Conservation (phyloP, 805 yeast species). For the Scheffersomyces ergatensis region DNA sequence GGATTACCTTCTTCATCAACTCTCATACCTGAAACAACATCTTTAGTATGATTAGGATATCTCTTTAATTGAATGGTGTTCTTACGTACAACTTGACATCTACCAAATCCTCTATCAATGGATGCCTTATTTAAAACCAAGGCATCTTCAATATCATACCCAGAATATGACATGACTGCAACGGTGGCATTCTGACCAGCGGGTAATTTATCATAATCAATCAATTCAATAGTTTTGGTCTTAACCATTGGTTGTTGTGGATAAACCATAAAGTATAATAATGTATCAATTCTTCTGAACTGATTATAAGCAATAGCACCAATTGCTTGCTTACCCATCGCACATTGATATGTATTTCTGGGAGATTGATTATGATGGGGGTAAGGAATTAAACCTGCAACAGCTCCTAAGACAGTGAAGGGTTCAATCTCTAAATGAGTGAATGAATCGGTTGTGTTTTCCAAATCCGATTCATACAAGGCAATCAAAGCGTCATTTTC, state of each 20-base stretch:
- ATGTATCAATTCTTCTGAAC: slow-evolving; percentile 90
- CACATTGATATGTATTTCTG: slow-evolving; percentile 89
- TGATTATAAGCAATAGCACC: slow-evolving; percentile 99
- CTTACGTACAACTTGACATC: slow-evolving; percentile 93
- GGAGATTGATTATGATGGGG: slow-evolving; percentile 94
- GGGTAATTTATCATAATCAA: slow-evolving; percentile 92
- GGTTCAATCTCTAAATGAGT: slow-evolving; percentile 97
- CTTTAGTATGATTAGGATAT: slow-evolving; percentile 92
- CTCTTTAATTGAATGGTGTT: slow-evolving; percentile 86
- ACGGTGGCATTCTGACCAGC: slow-evolving; percentile 99
- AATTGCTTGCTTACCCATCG: slow-evolving; percentile 99
- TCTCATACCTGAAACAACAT: slow-evolving; percentile 87
- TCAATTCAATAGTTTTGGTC: slow-evolving; percentile 92
- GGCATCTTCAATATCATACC: slow-evolving; percentile 99
- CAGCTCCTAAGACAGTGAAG: slow-evolving; percentile 88
- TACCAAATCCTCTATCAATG: slow-evolving; percentile 93
- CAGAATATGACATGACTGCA: slow-evolving; percentile 98
- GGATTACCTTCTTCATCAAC: slow-evolving; percentile 79
- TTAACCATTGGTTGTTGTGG: slow-evolving; percentile 99
- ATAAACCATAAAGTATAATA: slow-evolving; percentile 93
- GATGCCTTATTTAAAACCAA: slow-evolving; percentile 90
- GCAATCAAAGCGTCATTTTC: slow-evolving; percentile 95
- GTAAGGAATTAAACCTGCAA: slow-evolving; percentile 88
- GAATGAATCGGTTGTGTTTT: slow-evolving; percentile 47
- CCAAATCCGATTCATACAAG: slow-evolving; percentile 64